Evolutionary conservation across 148 eudicot species (phyloP).

Genomic region (Persicaria tinctoria): DNA sequence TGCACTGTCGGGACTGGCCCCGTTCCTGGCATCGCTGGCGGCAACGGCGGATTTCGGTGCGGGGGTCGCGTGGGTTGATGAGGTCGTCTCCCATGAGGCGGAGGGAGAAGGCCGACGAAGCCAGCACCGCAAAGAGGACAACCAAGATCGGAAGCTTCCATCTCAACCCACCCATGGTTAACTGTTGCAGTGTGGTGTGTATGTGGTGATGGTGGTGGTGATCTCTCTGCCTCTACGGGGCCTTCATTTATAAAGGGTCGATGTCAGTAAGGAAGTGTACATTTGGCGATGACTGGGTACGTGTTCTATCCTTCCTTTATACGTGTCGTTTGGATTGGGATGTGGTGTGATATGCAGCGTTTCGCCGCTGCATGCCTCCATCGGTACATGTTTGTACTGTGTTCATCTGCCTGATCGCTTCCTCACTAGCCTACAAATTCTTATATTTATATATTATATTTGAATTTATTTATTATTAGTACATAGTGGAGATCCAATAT

Average conservation of each 20-base stretch:
- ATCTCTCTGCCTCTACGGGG: neutral
- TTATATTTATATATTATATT: too few relatives aligned
- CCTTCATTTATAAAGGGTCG: neutral
- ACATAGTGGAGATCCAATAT: too few relatives aligned
- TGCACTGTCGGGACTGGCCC: neutral
- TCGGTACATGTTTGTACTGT: neutral
- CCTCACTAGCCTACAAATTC: too few relatives aligned
- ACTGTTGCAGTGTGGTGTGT: neutral
- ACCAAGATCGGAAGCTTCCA: conserved; percentile 10
- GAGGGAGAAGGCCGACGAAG: conserved; percentile 10
- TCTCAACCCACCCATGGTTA: neutral
- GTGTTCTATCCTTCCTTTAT: neutral
- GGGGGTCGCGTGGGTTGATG: conserved; percentile 3
- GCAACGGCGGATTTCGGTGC: neutral
- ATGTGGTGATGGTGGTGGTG: neutral
- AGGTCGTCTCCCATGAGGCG: conserved; percentile 10
- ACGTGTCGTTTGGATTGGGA: conserved; percentile 6
- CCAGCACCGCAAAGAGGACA: neutral
- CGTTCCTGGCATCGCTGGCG: conserved; percentile 8
- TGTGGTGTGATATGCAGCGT: neutral
- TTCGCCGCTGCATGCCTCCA: neutral
- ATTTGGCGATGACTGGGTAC: conserved; percentile 9
- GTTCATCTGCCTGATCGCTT: neutral
- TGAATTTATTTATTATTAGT: too few relatives aligned
- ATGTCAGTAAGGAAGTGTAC: neutral